A percentile compares a stretch with the other conserved stretches of the same genome.
Conservation (phyloP, 164 flowering plant genomes). For the grape (Vitis vinifera) region ASM3070453v1 NC_081807.1:2831501-2832000, state of each 20-base stretch:
- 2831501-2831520: slow-evolving; percentile 60
- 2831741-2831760: slow-evolving; percentile 77
- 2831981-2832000: no score
- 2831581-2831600: slow-evolving; percentile 42
- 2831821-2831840: slow-evolving; percentile 49
- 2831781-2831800: slow-evolving; percentile 88
- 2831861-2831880: slow-evolving; percentile 40
- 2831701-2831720: slow-evolving; percentile 46
- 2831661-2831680: slow-evolving; percentile 49
- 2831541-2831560: slow-evolving; percentile 49
- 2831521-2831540: slow-evolving; percentile 49
- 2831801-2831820: slow-evolving; percentile 88
- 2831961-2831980: no score
- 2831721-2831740: slow-evolving; percentile 46
- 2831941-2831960: no score
- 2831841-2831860: slow-evolving; percentile 41
- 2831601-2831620: slow-evolving; percentile 51
- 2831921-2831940: slow-evolving; percentile 13
- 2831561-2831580: slow-evolving; percentile 44
- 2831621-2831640: slow-evolving; percentile 41
- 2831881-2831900: slow-evolving; percentile 32
- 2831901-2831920: slow-evolving; percentile 30
- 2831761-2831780: slow-evolving; percentile 84
- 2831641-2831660: slow-evolving; percentile 38
- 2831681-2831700: slow-evolving; percentile 82